phyloP scores from a whole-genome alignment of 2,329 filamentous ascomycete genomes.

The Fusarium kyushuense region DNA sequence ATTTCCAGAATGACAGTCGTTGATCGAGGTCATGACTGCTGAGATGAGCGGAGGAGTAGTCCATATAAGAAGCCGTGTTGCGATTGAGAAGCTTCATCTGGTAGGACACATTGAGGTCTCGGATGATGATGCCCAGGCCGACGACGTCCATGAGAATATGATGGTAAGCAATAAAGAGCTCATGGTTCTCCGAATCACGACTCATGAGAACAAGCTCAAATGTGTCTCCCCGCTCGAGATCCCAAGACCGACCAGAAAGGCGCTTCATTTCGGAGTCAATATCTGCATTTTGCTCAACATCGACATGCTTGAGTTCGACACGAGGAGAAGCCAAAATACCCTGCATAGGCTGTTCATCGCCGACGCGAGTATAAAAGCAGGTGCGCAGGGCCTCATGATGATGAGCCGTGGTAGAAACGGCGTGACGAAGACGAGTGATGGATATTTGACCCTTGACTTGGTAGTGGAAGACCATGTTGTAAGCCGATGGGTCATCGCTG shows the following conservation, averaged over 20 bases:
- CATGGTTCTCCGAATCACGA: not conserved
- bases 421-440: not conserved
- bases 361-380: not conserved
- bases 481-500: not conserved
- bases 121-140: not conserved
- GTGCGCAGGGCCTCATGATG: not conserved
- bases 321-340: not conserved
- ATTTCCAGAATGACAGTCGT: not conserved
- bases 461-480: not conserved
- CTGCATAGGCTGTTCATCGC: conserved; percentile 2
- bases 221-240: not conserved
- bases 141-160: conserved; percentile 4
- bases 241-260: not conserved
- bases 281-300: too few relatives aligned
- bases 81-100: conserved; percentile 7
- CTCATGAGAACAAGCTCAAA: not conserved
- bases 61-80: not conserved
- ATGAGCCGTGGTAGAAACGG: not conserved
- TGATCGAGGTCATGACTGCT: not conserved
- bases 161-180: not conserved
- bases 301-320: not conserved
- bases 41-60: not conserved
- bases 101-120: not conserved
- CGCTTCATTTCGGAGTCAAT: not conserved
- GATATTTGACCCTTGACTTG: not conserved